Base-by-base conservation (phyloP, 768 basidiomycete species). In the Tulasnella calospora region DNA sequence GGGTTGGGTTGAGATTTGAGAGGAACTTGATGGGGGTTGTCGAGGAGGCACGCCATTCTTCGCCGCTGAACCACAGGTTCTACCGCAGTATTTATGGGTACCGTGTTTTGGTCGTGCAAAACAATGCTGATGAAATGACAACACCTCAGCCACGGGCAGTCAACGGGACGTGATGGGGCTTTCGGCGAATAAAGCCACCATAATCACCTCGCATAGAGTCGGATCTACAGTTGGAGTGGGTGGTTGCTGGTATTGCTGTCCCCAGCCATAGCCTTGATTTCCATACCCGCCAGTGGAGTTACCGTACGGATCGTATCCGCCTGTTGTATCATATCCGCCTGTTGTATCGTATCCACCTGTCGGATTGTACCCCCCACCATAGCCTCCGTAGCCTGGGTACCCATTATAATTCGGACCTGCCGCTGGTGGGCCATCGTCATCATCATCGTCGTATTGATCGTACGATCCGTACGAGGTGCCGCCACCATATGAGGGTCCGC, bases 31-130 rank as follows among this genome's bases (percentile, higher is more conserved):
- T n/a, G 51, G 30, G 13, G 38, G 44, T 72, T 40, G 44, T 23
- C 38, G 40, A 36, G 41, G 73, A 7, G 44, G 73, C 33, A 46
- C n/a, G 21, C 51, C 51, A 30, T 46, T 55, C 75, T 76, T 76
- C 21, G 75, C 46, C 13, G 75, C 75, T 67, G 9, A 8, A 19
- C 75, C 75, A 38, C 75, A 76, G 9, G 75, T 76, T 40, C 75
- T 5, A 10, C 75, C 75, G 55, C 75, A 76, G 35, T 72, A 72
- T 21, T 72, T 46, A 46, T 40, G 44, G n/a, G 71, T 72, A 19
- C 71, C 71, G 15, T 40, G 44, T 36, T 72, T 72, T 38, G 71
- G 71, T n/a, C 71, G 71, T 38, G 36, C 23, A 13, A 38, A 38
- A 17, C 71, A 72, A 2, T 72, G 71, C 71, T 72, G 21, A 51